Percentiles rank a stretch among this genome's conserved stretches.
These are phyloP conservation scores for Hypomontagnella submonticulosa DNA, from an alignment of 495 filamentous ascomycete species.

Conservation along the genomic window DNA sequence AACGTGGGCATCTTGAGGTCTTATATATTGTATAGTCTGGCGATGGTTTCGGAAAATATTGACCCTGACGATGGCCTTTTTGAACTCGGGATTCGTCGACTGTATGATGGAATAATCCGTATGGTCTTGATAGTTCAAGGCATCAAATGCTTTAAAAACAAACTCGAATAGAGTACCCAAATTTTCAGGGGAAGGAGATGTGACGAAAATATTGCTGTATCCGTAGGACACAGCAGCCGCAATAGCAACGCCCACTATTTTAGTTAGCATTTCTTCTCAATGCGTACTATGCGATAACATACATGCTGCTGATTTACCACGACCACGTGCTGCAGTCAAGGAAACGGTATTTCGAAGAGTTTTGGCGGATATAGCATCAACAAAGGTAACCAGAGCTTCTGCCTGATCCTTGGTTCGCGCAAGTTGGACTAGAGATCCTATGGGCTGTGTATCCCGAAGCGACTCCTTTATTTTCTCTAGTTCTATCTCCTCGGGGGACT, in stretches of 20 bases:
- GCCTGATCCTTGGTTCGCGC: conserved; percentile 95
- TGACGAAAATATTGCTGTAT: conserved; percentile 99
- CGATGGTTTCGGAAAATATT: conserved; percentile 95
- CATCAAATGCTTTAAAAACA: conserved; percentile 98
- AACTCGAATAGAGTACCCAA: conserved; percentile 99
- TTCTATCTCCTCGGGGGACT: conserved; percentile 75
- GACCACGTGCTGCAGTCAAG: conserved; percentile 91
- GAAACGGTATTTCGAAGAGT: conserved; percentile 93
- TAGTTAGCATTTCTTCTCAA: conserved; percentile 13
- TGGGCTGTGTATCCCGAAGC: conserved; percentile 82
- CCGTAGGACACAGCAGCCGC: conserved; percentile 94
- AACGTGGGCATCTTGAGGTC: conserved; percentile 93
- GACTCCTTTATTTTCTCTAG: conserved; percentile 88
- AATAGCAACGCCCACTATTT: conserved; percentile 78
- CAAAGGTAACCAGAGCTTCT: conserved; percentile 92
- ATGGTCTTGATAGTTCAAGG: conserved; percentile 90
- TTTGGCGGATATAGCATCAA: conserved; percentile 96
- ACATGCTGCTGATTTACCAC: conserved; percentile 92
- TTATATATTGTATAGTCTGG: conserved; percentile 98
- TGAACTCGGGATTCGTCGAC: conserved; percentile 97
- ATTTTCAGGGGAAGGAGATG: conserved; percentile 97
- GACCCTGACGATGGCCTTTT: conserved; percentile 97
- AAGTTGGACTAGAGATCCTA: conserved; percentile 83
- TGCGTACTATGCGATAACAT: background rate
- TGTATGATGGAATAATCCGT: conserved; percentile 98